Conservation (phyloP, 805 yeast species). For the Zygosaccharomyces gambellarensis region DNA sequence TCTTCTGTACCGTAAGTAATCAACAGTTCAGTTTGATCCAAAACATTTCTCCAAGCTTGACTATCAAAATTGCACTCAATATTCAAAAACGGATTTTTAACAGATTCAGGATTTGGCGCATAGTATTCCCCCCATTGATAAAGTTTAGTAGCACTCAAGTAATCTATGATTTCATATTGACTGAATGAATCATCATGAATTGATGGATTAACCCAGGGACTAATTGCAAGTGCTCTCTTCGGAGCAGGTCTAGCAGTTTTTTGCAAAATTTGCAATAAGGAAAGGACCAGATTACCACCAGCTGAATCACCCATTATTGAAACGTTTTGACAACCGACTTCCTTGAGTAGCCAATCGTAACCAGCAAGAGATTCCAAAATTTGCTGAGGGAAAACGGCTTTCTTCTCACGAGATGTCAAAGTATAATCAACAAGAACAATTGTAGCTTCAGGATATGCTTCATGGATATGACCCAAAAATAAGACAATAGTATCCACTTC, state of each 20-base stretch:
- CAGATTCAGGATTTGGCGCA: slow-evolving; percentile 1
- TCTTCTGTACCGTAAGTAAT: slow-evolving; percentile 25
- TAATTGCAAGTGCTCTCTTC: slow-evolving; percentile 19
- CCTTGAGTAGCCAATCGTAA: slow-evolving; percentile 11
- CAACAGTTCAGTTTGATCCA: slow-evolving; percentile 10
- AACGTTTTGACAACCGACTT: slow-evolving; percentile 12
- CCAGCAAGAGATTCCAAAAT: slow-evolving; percentile 13
- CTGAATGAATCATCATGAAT: slow-evolving; percentile 1
- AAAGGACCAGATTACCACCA: slow-evolving; percentile 23
- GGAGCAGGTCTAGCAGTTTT: slow-evolving; percentile 11
- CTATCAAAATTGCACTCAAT: slow-evolving; percentile 19
- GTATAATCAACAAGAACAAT: slow-evolving; percentile 22
- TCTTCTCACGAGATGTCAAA: slow-evolving; percentile 9
- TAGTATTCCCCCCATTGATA: slow-evolving; percentile 7
- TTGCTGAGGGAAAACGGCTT: slow-evolving; percentile 14
- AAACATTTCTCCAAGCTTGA: slow-evolving; percentile 15
- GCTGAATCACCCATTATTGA: slow-evolving; percentile 28
- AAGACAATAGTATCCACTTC: slow-evolving; percentile 14
- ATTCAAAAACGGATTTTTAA: slow-evolving; percentile 15
- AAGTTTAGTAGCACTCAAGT: slow-evolving; percentile 15
- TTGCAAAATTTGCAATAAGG: slow-evolving; percentile 14
- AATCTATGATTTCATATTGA: slow-evolving; percentile 1
- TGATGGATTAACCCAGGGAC: slow-evolving; percentile 30
- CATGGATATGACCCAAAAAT: slow-evolving; percentile 14
- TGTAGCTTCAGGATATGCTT: slow-evolving; percentile 14